A percentile compares a stretch with the other conserved stretches of the same genome.
Conservation (phyloP, 306 rosid genomes). For the Arachis hypogaea region DNA sequence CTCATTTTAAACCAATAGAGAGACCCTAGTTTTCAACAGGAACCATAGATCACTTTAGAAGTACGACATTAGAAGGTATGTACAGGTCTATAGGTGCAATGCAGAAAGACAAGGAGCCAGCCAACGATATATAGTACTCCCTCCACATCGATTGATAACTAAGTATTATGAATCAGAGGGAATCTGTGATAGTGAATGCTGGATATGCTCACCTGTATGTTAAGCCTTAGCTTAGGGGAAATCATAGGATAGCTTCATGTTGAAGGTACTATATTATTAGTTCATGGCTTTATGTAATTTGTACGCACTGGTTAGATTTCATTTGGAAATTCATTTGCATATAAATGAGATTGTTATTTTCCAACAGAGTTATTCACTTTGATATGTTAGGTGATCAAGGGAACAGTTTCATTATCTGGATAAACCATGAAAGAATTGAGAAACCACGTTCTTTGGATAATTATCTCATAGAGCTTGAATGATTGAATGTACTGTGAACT, state of each 20-base stretch:
- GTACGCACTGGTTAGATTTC: constrained; percentile 31
- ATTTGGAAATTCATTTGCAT: constrained; percentile 43
- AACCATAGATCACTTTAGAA: background rate
- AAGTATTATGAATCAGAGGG: constrained; percentile 1
- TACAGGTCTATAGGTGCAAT: constrained; percentile 43
- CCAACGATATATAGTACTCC: too few relatives aligned
- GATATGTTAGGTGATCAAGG: constrained; percentile 9
- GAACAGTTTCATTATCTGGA: constrained; percentile 3
- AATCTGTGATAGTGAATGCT: constrained; percentile 6
- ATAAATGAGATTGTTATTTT: constrained; percentile 23
- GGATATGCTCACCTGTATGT: constrained; percentile 16
- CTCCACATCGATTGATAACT: too few relatives aligned
- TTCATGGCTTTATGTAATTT: constrained; percentile 22
- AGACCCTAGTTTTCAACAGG: constrained; percentile 17
- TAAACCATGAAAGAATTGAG: background rate
- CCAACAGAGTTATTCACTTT: background rate
- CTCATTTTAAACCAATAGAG: constrained; percentile 41
- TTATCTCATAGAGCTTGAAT: background rate
- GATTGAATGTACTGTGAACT: background rate
- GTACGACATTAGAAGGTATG: constrained; percentile 33
- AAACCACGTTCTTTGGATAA: background rate
- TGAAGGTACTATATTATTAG: constrained; percentile 5
- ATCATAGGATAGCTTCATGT: background rate
- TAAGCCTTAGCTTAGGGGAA: constrained; percentile 29
- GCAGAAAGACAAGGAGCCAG: constrained; percentile 36